Evolutionary conservation across 2,329 filamentous ascomycete genomes (phyloP).

Genomic region (Colletotrichum musicola): DNA sequence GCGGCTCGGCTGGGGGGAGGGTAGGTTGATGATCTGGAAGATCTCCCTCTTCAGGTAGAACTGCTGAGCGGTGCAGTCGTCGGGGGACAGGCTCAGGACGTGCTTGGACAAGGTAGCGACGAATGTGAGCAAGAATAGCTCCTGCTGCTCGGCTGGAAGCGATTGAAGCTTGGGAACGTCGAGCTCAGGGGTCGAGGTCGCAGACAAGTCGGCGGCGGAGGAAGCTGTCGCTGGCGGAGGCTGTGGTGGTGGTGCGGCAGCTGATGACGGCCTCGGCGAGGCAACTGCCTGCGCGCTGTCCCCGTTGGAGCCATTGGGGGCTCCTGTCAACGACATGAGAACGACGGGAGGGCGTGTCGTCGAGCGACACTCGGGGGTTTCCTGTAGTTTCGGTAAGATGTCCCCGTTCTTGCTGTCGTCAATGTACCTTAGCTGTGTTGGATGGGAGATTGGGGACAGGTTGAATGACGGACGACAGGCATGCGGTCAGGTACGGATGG

Average conservation of each 20-base stretch:
- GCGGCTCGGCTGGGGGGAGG: constrained; percentile 84
- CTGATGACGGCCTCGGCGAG: constrained; percentile 39
- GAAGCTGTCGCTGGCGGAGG: constrained; percentile 43
- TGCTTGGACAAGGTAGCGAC: constrained; percentile 86
- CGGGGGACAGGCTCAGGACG: constrained; percentile 78
- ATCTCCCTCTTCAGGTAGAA: constrained; percentile 93
- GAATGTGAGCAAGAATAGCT: constrained; percentile 92
- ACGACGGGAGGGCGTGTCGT: constrained; percentile 2
- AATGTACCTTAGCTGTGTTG: constrained; percentile 17
- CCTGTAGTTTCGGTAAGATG: constrained; percentile 12
- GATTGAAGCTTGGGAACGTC: constrained; percentile 90
- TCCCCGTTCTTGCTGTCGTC: constrained; percentile 5
- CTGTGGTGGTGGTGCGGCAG: constrained; percentile 40
- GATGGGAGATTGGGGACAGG: constrained; percentile 30
- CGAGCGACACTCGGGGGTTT: constrained; percentile 9
- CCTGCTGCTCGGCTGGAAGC: constrained; percentile 93
- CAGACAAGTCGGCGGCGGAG: constrained; percentile 54
- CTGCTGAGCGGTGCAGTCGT: constrained; percentile 90
- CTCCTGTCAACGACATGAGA: constrained; percentile 54
- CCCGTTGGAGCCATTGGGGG: constrained; percentile 52
- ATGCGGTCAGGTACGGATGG: constrained; percentile 31
- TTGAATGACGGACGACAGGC: constrained; percentile 22
- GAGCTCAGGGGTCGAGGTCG: constrained; percentile 77
- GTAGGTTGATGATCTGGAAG: constrained; percentile 89
- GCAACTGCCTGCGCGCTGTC: constrained; percentile 39